A percentile compares a stretch with the other conserved stretches of the same genome.
Conservation (phyloP, 2,329 filamentous ascomycete genomes). For the Cordyceps cateniannulata region DNA sequence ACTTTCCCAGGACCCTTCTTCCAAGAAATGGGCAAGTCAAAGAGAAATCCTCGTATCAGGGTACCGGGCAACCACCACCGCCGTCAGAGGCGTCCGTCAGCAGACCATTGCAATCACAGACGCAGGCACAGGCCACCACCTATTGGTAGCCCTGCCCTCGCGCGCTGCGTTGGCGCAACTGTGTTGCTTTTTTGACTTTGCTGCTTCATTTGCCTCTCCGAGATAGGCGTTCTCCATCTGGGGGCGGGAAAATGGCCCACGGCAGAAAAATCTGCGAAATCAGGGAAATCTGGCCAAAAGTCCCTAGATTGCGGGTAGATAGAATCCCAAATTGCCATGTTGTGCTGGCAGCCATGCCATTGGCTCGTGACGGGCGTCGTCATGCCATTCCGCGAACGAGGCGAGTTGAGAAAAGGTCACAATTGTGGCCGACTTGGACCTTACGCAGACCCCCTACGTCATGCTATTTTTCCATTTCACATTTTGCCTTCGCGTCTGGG, state of each 20-base stretch:
- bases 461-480: neutral
- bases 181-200: neutral
- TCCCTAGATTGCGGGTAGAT: neutral
- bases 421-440: conserved; percentile 2
- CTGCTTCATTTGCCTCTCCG: neutral
- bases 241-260: neutral
- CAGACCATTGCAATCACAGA: neutral
- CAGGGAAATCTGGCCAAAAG: neutral
- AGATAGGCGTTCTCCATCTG: neutral
- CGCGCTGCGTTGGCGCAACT: neutral
- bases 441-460: conserved; percentile 2
- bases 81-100: conserved; percentile 8
- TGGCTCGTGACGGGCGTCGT: conserved; percentile 1
- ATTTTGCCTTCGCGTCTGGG: neutral
- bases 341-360: neutral
- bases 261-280: neutral
- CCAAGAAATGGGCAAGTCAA: neutral
- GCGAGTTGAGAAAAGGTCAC: neutral
- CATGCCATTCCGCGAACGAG: neutral
- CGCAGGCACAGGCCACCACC: conserved; percentile 6
- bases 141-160: neutral
- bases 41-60: neutral
- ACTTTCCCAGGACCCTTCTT: neutral
- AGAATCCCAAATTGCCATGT: neutral
- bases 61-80: neutral